Percentiles rank a stretch among this genome's conserved stretches.
phyloP scores from a whole-genome alignment of 192 early-diverging fungal species.

The Coemansia sp. region DNA sequence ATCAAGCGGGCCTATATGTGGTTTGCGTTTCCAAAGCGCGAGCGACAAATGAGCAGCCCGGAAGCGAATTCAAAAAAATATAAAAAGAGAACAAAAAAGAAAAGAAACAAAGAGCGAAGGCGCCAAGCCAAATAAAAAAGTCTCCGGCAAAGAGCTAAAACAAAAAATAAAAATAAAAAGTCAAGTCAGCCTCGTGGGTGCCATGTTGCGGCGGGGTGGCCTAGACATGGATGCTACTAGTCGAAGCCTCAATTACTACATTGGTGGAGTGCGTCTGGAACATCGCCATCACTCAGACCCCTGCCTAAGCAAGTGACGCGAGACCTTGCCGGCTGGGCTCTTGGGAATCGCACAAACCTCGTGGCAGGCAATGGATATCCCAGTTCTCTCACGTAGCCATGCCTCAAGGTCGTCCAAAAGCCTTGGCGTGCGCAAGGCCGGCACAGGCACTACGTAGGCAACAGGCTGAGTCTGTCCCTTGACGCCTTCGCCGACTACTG shows the following conservation, averaged over 20 bases:
- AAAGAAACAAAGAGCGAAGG: background rate
- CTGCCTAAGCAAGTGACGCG: conserved; percentile 22
- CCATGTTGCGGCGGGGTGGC: no score
- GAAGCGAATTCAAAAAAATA: background rate
- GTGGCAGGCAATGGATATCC: conserved; percentile 16
- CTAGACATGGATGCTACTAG: no score
- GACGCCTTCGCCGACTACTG: conserved; percentile 58
- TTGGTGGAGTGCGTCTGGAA: background rate
- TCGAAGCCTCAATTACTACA: no score
- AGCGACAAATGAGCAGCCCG: background rate
- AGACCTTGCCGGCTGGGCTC: conserved; percentile 32
- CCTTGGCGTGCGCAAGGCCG: background rate
- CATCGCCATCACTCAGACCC: background rate
- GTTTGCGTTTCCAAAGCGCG: background rate
- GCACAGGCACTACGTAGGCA: conserved; percentile 18
- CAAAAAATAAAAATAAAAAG: background rate
- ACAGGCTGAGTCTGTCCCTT: conserved; percentile 9
- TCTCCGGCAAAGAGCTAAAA: no score
- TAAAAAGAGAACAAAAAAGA: background rate
- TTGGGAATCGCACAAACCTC: conserved; percentile 20
- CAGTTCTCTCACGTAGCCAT: conserved; percentile 8
- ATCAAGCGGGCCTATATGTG: background rate
- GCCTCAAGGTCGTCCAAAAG: conserved; percentile 10
- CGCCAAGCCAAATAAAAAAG: conserved; percentile 4
- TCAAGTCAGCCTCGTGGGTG: no score